These are phyloP conservation scores for Cubamyces sp. DNA, from an alignment of 768 basidiomycete species.

Conservation along the genomic window DNA sequence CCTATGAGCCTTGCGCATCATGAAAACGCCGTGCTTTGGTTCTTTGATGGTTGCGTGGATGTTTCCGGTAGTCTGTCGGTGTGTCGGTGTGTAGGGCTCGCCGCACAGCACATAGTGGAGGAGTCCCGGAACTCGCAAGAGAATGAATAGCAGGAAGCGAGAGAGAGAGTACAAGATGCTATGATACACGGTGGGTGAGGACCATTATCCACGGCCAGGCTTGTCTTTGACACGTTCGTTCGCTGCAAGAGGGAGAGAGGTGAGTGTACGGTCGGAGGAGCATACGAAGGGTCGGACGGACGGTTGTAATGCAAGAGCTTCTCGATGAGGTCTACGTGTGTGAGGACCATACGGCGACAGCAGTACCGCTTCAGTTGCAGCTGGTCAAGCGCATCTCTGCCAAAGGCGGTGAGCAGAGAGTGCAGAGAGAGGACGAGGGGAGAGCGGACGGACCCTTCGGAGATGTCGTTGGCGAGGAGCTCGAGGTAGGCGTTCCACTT, in stretches of 20 bases:
- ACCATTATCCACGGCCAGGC: neutral
- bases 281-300: constrained; percentile 42
- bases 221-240: constrained; percentile 20
- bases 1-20: no score
- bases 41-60: no score
- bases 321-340: constrained; percentile 97
- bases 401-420: neutral
- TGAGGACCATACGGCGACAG: constrained; percentile 95
- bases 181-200: neutral
- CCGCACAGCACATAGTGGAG: no score
- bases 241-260: constrained; percentile 1
- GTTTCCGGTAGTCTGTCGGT: no score
- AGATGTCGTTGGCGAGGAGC: constrained; percentile 76
- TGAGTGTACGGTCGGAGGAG: neutral
- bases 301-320: constrained; percentile 96
- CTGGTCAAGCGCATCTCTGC: constrained; percentile 87
- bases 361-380: constrained; percentile 93
- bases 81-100: no score
- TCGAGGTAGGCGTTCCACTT: constrained; percentile 92
- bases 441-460: constrained; percentile 76
- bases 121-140: no score
- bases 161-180: neutral
- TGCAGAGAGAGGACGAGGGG: constrained; percentile 1
- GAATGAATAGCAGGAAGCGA: neutral
- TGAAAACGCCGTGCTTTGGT: no score